phyloP scores from a whole-genome alignment of 371 early-diverging fungal species.

The Mucor sp. region DNA sequence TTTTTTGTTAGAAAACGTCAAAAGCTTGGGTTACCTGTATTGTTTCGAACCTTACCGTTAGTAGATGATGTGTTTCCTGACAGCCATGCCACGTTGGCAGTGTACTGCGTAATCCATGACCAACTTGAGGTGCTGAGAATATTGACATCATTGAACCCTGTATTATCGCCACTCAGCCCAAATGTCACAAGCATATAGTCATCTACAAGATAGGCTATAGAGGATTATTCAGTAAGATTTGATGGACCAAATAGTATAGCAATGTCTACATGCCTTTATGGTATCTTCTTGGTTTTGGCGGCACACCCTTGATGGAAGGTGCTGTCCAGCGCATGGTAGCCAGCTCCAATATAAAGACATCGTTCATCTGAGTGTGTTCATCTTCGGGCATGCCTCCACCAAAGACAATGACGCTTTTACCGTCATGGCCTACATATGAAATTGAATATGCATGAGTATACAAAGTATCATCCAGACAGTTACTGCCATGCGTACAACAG shows the following conservation, averaged over 20 bases:
- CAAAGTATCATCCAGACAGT: neutral
- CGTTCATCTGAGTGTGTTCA: constrained; percentile 28
- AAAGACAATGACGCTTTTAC: constrained; percentile 37
- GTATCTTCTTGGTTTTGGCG: constrained; percentile 43
- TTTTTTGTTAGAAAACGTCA: neutral
- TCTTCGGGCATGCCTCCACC: constrained; percentile 38
- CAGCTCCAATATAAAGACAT: constrained; percentile 40
- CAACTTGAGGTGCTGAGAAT: constrained; percentile 30
- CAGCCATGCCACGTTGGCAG: constrained; percentile 20
- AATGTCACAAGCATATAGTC: constrained; percentile 34
- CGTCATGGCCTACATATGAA: constrained; percentile 18
- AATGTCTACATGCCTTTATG: constrained; percentile 31
- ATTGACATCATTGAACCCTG: constrained; percentile 27
- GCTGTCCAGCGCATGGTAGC: constrained; percentile 42
- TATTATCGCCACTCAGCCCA: constrained; percentile 23
- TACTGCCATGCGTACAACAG: neutral
- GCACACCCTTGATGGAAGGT: constrained; percentile 35
- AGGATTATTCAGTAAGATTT: neutral
- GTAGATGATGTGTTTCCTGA: constrained; percentile 10
- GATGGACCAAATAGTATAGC: neutral
- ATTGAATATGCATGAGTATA: neutral
- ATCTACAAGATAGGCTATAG: constrained; percentile 25
- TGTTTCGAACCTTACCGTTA: constrained; percentile 7
- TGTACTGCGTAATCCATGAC: constrained; percentile 37
- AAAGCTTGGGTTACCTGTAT: constrained; percentile 9